phyloP scores from a whole-genome alignment of 768 basidiomycete species.

The Tubosaeta sp. region DNA sequence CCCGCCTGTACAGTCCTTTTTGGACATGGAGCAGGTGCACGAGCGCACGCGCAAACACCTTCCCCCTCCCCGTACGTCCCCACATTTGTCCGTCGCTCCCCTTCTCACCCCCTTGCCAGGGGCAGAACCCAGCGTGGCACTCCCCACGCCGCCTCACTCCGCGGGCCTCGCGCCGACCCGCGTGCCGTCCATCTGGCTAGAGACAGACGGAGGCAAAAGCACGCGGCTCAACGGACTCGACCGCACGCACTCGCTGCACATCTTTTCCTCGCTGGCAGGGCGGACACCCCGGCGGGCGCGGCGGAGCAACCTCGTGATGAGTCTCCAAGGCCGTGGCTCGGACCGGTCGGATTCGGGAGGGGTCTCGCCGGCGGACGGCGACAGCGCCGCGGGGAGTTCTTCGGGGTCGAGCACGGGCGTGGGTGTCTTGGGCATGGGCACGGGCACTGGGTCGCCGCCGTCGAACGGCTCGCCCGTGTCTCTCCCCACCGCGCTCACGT shows the following conservation, averaged over 20 bases:
- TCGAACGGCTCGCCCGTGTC: slow-evolving; percentile 14
- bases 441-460: not conserved
- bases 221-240: slow-evolving; percentile 17
- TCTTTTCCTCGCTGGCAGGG: slow-evolving; percentile 14
- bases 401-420: not conserved
- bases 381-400: not conserved
- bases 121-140: slow-evolving; percentile 10
- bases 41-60: slow-evolving; percentile 26
- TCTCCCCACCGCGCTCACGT: slow-evolving; percentile 5
- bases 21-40: slow-evolving; percentile 34
- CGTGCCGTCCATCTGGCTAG: slow-evolving; percentile 50
- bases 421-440: not conserved
- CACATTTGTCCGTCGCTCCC: not conserved
- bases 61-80: slow-evolving; percentile 16
- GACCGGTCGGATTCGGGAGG: not conserved
- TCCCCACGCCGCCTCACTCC: slow-evolving; percentile 22
- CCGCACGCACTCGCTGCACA: slow-evolving; percentile 17
- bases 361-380: not conserved
- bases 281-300: slow-evolving; percentile 3
- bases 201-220: slow-evolving; percentile 32
- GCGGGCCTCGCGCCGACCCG: slow-evolving; percentile 14
- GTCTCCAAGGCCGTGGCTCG: slow-evolving; percentile 9
- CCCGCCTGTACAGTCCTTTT: slow-evolving; percentile 27
- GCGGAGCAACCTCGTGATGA: slow-evolving; percentile 28
- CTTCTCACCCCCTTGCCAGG: slow-evolving; percentile 3